Percentiles rank a stretch among this genome's conserved stretches.
Conservation (phyloP, 768 basidiomycete species). For the Terana coerulea region DNA sequence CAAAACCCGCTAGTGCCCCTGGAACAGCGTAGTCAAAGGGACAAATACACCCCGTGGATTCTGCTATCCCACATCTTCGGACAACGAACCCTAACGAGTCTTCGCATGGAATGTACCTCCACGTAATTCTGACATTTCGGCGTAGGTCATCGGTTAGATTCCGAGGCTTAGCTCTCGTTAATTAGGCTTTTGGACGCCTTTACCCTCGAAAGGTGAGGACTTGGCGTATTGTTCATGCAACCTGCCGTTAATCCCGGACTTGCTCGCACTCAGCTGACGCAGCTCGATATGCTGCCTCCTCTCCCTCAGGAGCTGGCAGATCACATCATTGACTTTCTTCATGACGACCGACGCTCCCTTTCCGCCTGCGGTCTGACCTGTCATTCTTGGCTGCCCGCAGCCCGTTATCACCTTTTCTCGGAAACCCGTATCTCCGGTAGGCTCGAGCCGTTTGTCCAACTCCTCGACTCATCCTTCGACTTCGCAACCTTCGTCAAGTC, state of each 20-base stretch:
- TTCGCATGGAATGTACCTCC: too few species aligned
- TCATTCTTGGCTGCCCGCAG: conserved; percentile 13
- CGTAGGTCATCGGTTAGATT: too few species aligned
- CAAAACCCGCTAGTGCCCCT: too few species aligned
- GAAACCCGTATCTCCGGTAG: background rate
- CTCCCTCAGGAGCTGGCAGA: conserved; percentile 16
- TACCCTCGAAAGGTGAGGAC: too few species aligned
- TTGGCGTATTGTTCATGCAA: too few species aligned
- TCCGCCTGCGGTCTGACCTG: conserved; percentile 11
- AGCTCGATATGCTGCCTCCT: conserved; percentile 1
- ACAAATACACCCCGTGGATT: too few species aligned
- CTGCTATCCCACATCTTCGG: too few species aligned
- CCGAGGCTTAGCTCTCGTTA: too few species aligned
- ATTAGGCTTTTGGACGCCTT: too few species aligned
- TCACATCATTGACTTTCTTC: conserved; percentile 17
- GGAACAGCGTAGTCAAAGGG: too few species aligned
- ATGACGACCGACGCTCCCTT: conserved; percentile 11
- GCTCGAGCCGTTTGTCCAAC: conserved; percentile 3
- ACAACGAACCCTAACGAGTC: too few species aligned
- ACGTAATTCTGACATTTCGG: too few species aligned
- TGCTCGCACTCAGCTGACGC: conserved; percentile 1
- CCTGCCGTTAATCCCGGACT: conserved; percentile 4
- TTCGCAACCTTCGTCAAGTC: conserved; percentile 6
- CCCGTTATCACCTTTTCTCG: conserved; percentile 14
- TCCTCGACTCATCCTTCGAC: conserved; percentile 4